Base-by-base conservation (phyloP, 139 green algal genomes). In the Protoeuglena noctilucae region DNA sequence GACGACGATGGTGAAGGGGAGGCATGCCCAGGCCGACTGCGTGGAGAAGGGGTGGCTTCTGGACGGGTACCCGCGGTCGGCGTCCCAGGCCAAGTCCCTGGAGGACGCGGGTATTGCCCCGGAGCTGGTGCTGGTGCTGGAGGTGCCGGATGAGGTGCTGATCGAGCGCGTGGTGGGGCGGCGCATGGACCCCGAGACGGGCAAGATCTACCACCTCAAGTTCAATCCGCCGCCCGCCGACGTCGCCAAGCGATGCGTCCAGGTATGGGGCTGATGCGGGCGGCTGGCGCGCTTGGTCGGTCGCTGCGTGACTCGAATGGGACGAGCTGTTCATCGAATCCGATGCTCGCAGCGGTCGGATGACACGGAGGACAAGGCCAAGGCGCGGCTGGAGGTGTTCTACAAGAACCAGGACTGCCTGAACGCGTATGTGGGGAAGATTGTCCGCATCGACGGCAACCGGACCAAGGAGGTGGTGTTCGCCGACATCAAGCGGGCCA, bases 1-100 rank as follows among this genome's bases (percentile, higher is more conserved):
- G 21, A 82, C 94, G 46, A 77, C 84, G 26, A 95, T 96, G 84
- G 87, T 96, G 6, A 87, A 87, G 62, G 61, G 62, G 29, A 64
- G 79, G 24, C 65, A 95, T 24, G 65, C 53, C 0, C 51, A 80
- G 55, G 41, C 51, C 1, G 68, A 73, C 22, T 78, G 74, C 2
- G 26, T 68, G 56, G 9, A 69, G 49, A 60, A 72, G 1, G 91
- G 91, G 24, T 98, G 90, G 91, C 76, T 98, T 52, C 69, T 98
- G 60, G 91, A 98, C 59, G 91, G 91, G 39, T 98, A 98, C 69
- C 91, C 91, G 0, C 77, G 91, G 46, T 89, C 73, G 55, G 79
- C 63, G 0, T 78, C 78, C 3, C 91, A 98, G 72, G 91, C 91
- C 4, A 74, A 89, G 22, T 91, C 91, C 14, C 93, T 97, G 49